These are phyloP conservation scores for Periglandula ipomoeae DNA, from an alignment of 2,329 filamentous ascomycete species.

Conservation along the genomic window DNA sequence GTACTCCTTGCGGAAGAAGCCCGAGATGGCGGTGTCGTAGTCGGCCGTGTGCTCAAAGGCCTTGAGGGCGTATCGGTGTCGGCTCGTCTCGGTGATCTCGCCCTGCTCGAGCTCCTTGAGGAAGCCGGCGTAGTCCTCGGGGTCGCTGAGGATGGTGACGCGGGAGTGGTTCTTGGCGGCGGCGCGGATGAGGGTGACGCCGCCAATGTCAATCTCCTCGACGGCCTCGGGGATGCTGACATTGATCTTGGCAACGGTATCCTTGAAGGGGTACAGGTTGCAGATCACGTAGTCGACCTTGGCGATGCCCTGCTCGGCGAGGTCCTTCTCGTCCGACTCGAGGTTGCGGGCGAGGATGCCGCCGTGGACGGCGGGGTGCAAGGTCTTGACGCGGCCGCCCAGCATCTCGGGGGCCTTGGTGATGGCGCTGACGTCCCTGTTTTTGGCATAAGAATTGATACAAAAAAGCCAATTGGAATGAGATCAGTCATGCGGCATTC, in stretches of 20 bases:
- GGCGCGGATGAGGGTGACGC: slow-evolving; percentile 90
- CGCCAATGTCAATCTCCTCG: slow-evolving; percentile 97
- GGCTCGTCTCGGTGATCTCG: slow-evolving; percentile 75
- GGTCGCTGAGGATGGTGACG: slow-evolving; percentile 93
- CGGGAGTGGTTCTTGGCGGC: slow-evolving; percentile 96
- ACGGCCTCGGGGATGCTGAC: slow-evolving; percentile 95
- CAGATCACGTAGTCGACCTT: slow-evolving; percentile 96
- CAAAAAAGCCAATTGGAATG: too few species aligned
- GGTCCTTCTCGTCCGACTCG: slow-evolving; percentile 91
- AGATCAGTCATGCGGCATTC: not conserved
- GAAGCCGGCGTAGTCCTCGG: slow-evolving; percentile 88
- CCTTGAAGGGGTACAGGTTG: slow-evolving; percentile 99
- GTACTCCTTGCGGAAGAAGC: slow-evolving; percentile 97
- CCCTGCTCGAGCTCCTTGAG: slow-evolving; percentile 81
- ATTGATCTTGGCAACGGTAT: slow-evolving; percentile 93
- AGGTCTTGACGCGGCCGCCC: slow-evolving; percentile 75
- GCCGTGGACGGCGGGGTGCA: slow-evolving; percentile 86
- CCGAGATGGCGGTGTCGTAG: slow-evolving; percentile 89
- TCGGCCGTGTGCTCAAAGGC: slow-evolving; percentile 97
- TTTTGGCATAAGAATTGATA: not conserved
- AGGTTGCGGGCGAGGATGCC: slow-evolving; percentile 91
- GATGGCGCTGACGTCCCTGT: slow-evolving; percentile 91
- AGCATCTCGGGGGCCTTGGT: slow-evolving; percentile 97
- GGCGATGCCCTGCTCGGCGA: slow-evolving; percentile 87
- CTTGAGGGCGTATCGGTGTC: slow-evolving; percentile 88